Evolutionary conservation across 148 eudicot genomes (phyloP), one percentile per base, ranked within the genome.

Genomic region (Amaranthus cruentus): DNA sequence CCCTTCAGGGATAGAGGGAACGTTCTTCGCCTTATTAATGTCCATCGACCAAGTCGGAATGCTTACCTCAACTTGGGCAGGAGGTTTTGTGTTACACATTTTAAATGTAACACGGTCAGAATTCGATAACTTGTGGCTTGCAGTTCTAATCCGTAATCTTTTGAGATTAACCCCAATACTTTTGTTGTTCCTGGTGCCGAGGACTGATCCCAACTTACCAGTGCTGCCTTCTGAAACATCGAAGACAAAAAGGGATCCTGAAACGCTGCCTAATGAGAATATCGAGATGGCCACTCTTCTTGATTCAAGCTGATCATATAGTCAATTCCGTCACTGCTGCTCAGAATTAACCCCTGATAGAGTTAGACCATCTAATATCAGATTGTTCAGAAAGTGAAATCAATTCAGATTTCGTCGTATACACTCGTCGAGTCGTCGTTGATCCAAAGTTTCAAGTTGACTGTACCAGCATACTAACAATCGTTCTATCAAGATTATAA

Each of bases 1-100:
- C 53, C 78, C 82, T 56, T 21, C 82, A 38, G 82, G 82, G 6
- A 75, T 79, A 49, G 82, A 79, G 51, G 82, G 82, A 47, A 79
- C 78, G 13, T 79, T 79, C 58, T 79, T 79, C 58, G 82, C 82
- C 0, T 51, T 79, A 49, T 48, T 79, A 54, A 79, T 79, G 82
- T 62, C 82, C 54, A 79, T 79, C 6, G 82, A 79, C 53, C 78
- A 79, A 8, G 78, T 79, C 46, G 82, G 82, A 66, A 69, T 79
- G 78, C 66, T 79, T 15, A 79, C 82, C 54, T 55, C 82, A 15
- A 62, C 82, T 4, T 79, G 82, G 82, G 55, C 62, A 6, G 82
- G 82, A 56, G 82, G 82, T 14, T 7, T 79, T 21, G 60, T 74
- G 12, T 55, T 79, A 18, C 78, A 79, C 56, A 1, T n/a, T 6